Conservation (phyloP, 108 stramenopile genomes). For the Skeletonema tropicum region DNA sequence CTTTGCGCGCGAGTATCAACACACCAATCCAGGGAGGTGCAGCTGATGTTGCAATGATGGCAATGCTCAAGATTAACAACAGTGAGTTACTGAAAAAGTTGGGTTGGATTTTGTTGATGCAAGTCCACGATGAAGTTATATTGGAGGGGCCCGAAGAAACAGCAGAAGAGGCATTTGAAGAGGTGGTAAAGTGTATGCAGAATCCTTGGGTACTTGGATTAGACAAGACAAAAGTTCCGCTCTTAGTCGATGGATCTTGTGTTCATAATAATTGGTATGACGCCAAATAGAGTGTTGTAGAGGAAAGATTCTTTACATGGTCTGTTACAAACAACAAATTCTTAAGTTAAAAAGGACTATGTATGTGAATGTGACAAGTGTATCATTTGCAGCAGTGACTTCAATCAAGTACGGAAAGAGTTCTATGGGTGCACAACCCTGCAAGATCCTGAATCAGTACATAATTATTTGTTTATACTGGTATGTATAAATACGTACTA, state of each 20-base stretch:
- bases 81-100: slow-evolving; percentile 76
- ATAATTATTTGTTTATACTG: too few relatives aligned
- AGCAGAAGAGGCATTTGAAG: slow-evolving; percentile 91
- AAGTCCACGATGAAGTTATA: slow-evolving; percentile 99
- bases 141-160: slow-evolving; percentile 98
- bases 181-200: slow-evolving; percentile 93
- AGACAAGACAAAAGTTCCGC: slow-evolving; percentile 83
- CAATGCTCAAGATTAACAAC: slow-evolving; percentile 96
- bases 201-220: slow-evolving; percentile 93
- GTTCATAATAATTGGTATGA: slow-evolving; percentile 97
- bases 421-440: too few relatives aligned
- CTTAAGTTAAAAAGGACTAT: not conserved
- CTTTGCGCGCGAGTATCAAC: slow-evolving; percentile 97
- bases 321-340: not conserved
- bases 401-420: too few relatives aligned
- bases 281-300: slow-evolving; percentile 78
- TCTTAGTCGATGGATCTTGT: slow-evolving; percentile 94
- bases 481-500: too few relatives aligned
- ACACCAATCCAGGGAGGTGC: slow-evolving; percentile 99
- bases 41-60: slow-evolving; percentile 99
- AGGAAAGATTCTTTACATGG: not conserved
- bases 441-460: too few relatives aligned
- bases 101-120: slow-evolving; percentile 97
- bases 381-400: too few relatives aligned
- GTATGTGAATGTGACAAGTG: too few relatives aligned